phyloP scores from a whole-genome alignment of 129 eudicot species.

The Gnaphalium uliginosum region DNA sequence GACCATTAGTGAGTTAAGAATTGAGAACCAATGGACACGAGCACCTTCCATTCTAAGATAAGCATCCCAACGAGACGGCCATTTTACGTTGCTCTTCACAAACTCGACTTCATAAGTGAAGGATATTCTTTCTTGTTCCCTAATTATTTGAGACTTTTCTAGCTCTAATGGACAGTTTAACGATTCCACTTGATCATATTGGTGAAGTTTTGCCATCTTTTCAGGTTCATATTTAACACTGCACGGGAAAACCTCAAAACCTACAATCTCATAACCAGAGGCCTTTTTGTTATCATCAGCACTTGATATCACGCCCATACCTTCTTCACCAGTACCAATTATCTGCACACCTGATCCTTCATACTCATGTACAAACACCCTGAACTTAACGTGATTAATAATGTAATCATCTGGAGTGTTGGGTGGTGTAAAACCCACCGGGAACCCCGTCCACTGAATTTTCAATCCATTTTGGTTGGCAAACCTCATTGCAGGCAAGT shows the following conservation, averaged over 20 bases:
- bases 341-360: slow-evolving; percentile 82
- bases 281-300: slow-evolving; percentile 67
- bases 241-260: slow-evolving; percentile 75
- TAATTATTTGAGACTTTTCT: slow-evolving; percentile 57
- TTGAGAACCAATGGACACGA: slow-evolving; percentile 74
- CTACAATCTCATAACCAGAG: slow-evolving; percentile 74
- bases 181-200: slow-evolving; percentile 43
- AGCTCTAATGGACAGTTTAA: slow-evolving; percentile 53
- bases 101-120: slow-evolving; percentile 69
- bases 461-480: slow-evolving; percentile 67
- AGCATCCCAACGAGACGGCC: slow-evolving; percentile 85
- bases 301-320: slow-evolving; percentile 73
- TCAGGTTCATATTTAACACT: slow-evolving; percentile 64
- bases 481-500: slow-evolving; percentile 72
- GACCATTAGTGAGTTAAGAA: slow-evolving; percentile 64
- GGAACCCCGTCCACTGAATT: slow-evolving; percentile 83
- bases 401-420: slow-evolving; percentile 59
- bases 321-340: slow-evolving; percentile 84
- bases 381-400: slow-evolving; percentile 69
- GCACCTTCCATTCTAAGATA: slow-evolving; percentile 75
- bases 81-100: slow-evolving; percentile 57
- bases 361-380: slow-evolving; percentile 65
- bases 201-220: slow-evolving; percentile 58
- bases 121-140: slow-evolving; percentile 60
- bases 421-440: slow-evolving; percentile 64